Evolutionary conservation across 108 stramenopile species (phyloP).

Genomic region (Asterionellopsis glacialis): DNA sequence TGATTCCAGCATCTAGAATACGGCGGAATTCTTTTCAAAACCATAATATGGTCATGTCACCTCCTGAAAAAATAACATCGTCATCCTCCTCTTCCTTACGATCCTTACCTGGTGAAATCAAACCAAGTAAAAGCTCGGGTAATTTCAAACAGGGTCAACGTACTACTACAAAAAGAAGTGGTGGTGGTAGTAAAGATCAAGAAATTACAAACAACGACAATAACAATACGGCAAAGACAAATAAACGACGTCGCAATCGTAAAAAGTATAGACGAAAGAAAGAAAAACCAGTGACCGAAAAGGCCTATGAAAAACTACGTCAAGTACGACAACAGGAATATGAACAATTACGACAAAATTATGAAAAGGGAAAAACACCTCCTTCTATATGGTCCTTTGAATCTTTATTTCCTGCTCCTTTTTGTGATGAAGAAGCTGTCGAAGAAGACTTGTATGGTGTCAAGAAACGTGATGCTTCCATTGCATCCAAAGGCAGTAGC

Average conservation of each 20-base stretch:
- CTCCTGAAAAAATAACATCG: no score
- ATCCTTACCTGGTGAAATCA: no score
- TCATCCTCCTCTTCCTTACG: no score
- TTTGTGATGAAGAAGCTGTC: conserved; percentile 66
- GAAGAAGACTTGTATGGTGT: conserved; percentile 64
- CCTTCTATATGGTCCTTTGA: conserved; percentile 83
- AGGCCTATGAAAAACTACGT: conserved; percentile 17
- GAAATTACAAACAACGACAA: background rate
- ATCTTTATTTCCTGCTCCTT: conserved; percentile 66
- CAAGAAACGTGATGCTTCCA: conserved; percentile 20
- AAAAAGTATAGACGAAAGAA: conserved; percentile 33
- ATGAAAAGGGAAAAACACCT: conserved; percentile 1
- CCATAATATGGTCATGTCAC: no score
- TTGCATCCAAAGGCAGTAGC: no score
- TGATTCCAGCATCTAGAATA: no score
- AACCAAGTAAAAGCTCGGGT: no score
- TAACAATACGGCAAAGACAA: background rate
- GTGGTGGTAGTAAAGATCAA: background rate
- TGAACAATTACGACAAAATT: conserved; percentile 47
- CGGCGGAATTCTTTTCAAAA: no score
- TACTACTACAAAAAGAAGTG: no score
- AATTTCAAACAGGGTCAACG: no score
- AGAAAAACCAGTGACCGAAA: conserved; percentile 30
- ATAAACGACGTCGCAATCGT: conserved; percentile 16
- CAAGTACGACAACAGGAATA: conserved; percentile 55